Evolutionary conservation across 2,329 filamentous ascomycete species (phyloP).

Genomic region (Aspergillus sclerotialis): DNA sequence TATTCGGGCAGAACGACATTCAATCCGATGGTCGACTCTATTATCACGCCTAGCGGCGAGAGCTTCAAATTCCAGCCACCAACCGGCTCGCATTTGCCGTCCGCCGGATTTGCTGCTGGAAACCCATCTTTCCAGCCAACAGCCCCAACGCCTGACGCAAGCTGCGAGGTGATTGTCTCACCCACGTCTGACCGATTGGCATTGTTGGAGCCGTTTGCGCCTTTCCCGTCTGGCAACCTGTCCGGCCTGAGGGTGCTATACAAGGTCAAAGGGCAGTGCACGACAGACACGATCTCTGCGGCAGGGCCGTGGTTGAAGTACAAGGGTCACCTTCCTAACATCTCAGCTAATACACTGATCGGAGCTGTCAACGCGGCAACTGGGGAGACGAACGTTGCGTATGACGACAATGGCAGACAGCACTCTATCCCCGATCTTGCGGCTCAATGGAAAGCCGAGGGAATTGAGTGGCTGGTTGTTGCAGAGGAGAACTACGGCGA

Average conservation of each 20-base stretch:
- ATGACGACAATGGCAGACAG: constrained; percentile 70
- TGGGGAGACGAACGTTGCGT: constrained; percentile 84
- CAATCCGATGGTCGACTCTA: constrained; percentile 84
- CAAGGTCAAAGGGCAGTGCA: constrained; percentile 97
- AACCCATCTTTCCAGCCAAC: constrained; percentile 67
- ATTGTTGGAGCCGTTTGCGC: constrained; percentile 78
- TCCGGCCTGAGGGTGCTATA: constrained; percentile 76
- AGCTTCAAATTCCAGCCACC: constrained; percentile 80
- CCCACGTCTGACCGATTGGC: constrained; percentile 87
- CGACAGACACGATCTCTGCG: constrained; percentile 96
- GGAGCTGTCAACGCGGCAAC: constrained; percentile 89
- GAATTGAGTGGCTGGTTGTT: constrained; percentile 81
- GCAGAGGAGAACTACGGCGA: constrained; percentile 98
- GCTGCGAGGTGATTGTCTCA: constrained; percentile 66
- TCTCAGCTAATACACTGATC: constrained; percentile 94
- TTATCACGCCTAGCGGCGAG: constrained; percentile 71
- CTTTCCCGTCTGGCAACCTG: constrained; percentile 73
- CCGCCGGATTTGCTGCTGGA: constrained; percentile 74
- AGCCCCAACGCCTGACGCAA: constrained; percentile 63
- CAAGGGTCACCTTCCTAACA: constrained; percentile 98
- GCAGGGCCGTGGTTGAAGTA: constrained; percentile 98
- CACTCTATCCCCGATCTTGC: constrained; percentile 83
- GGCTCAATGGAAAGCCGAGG: constrained; percentile 69
- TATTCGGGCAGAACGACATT: constrained; percentile 91
- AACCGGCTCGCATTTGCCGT: constrained; percentile 52